Evolutionary conservation across 192 early-diverging fungal species (phyloP).

Genomic region (Coemansia aciculifera): DNA sequence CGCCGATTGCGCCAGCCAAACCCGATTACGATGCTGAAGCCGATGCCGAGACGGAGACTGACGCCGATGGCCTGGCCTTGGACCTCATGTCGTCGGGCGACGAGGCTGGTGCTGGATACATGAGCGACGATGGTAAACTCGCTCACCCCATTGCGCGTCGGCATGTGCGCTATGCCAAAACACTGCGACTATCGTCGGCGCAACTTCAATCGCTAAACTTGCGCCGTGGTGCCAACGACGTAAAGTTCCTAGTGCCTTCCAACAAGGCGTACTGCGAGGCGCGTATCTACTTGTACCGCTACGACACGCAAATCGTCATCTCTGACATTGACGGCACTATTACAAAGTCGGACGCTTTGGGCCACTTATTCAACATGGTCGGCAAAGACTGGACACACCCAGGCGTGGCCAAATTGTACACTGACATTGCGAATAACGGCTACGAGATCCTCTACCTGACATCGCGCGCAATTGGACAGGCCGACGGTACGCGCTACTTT

Average conservation of each 20-base stretch:
- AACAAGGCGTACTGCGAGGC: constrained; percentile 74
- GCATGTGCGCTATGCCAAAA: constrained; percentile 75
- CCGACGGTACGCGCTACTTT: constrained; percentile 89
- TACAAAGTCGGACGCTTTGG: constrained; percentile 95
- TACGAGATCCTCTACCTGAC: constrained; percentile 96
- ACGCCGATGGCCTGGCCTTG: not conserved
- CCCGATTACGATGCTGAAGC: not conserved
- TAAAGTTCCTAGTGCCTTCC: constrained; percentile 85
- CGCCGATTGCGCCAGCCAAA: not conserved
- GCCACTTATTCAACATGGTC: constrained; percentile 96
- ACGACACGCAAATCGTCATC: constrained; percentile 86
- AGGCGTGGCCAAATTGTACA: constrained; percentile 95
- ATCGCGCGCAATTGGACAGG: constrained; percentile 93
- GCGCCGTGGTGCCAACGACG: constrained; percentile 83
- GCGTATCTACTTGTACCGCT: constrained; percentile 86
- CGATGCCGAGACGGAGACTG: constrained; percentile 10
- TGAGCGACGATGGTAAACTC: constrained; percentile 37
- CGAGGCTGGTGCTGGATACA: constrained; percentile 28
- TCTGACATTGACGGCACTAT: constrained; percentile 99
- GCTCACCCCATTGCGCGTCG: constrained; percentile 20
- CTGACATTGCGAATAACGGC: constrained; percentile 90
- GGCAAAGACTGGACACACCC: constrained; percentile 98
- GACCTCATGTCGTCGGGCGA: constrained; percentile 14
- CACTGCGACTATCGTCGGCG: constrained; percentile 86
- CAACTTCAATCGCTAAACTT: constrained; percentile 82